These are phyloP conservation scores for Avicennia marina DNA, from an alignment of 257 asterid species.

Conservation along the genomic window DNA sequence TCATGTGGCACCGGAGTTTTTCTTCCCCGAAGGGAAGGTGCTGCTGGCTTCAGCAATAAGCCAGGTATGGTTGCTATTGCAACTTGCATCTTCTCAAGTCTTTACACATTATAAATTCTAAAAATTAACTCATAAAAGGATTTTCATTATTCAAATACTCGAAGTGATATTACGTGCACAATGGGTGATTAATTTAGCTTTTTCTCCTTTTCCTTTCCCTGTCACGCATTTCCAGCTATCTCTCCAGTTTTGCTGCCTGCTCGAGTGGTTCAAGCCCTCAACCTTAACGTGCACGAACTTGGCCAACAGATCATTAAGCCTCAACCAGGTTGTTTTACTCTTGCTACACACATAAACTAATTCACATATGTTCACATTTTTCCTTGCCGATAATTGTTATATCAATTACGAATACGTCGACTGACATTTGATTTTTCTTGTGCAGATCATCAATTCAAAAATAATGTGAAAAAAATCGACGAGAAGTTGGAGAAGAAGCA, in stretches of 20 bases:
- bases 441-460: slow-evolving; percentile 31
- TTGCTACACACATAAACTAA: background rate
- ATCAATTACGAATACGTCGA: background rate
- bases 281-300: slow-evolving; percentile 54
- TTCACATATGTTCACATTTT: background rate
- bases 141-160: too few relatives aligned
- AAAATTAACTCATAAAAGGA: too few relatives aligned
- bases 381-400: background rate
- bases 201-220: too few relatives aligned
- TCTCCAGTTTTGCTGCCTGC: slow-evolving; percentile 60
- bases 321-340: slow-evolving; percentile 24
- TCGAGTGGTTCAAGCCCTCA: slow-evolving; percentile 56
- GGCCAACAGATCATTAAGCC: slow-evolving; percentile 30
- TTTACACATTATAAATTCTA: too few relatives aligned
- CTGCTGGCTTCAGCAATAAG: slow-evolving; percentile 22
- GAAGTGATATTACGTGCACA: too few relatives aligned
- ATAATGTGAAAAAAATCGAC: slow-evolving; percentile 11
- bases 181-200: too few relatives aligned
- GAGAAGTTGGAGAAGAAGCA: slow-evolving; percentile 17
- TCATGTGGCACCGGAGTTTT: slow-evolving; percentile 62
- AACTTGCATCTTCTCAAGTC: too few relatives aligned
- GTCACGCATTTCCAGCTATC: slow-evolving; percentile 17
- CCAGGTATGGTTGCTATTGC: slow-evolving; percentile 27
- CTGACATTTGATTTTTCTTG: background rate
- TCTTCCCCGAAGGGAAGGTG: slow-evolving; percentile 45